Percentiles rank a stretch among this genome's conserved stretches.
phyloP scores from a whole-genome alignment of 2,329 filamentous ascomycete species.

The Chrysoporthe deuterocubensis region DNA sequence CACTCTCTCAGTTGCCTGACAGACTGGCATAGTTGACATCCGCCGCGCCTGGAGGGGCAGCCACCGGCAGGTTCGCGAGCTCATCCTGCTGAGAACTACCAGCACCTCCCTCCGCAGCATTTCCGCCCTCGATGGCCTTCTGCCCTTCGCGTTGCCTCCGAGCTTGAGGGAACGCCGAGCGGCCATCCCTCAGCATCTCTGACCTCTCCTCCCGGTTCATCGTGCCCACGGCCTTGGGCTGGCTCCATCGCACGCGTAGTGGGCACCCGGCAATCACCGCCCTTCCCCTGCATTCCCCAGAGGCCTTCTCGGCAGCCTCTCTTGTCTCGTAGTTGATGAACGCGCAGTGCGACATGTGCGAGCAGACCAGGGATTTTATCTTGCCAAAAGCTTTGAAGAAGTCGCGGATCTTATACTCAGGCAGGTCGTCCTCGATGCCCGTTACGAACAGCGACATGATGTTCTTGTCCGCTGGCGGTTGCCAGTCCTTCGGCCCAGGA shows the following conservation, averaged over 20 bases:
- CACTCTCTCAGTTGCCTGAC: constrained; percentile 56
- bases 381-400: constrained; percentile 90
- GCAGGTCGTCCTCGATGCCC: constrained; percentile 93
- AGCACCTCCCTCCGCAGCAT: constrained; percentile 34
- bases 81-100: constrained; percentile 31
- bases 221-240: constrained; percentile 87
- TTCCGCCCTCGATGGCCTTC: constrained; percentile 39
- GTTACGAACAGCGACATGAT: constrained; percentile 95
- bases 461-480: constrained; percentile 80
- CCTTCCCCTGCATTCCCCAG: constrained; percentile 81
- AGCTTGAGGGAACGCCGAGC: constrained; percentile 58
- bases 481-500: constrained; percentile 81
- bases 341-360: constrained; percentile 94
- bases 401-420: constrained; percentile 86
- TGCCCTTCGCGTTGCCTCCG: constrained; percentile 43
- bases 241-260: constrained; percentile 87
- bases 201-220: constrained; percentile 86
- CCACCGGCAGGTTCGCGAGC: constrained; percentile 53
- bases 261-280: constrained; percentile 92
- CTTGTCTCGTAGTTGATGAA: constrained; percentile 93
- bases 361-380: constrained; percentile 91
- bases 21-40: constrained; percentile 86
- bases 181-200: constrained; percentile 79
- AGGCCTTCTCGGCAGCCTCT: constrained; percentile 83
- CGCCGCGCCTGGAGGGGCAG: constrained; percentile 77